Conservation (phyloP, 305 asterid species). For the Fraxinus sp. region DNA sequence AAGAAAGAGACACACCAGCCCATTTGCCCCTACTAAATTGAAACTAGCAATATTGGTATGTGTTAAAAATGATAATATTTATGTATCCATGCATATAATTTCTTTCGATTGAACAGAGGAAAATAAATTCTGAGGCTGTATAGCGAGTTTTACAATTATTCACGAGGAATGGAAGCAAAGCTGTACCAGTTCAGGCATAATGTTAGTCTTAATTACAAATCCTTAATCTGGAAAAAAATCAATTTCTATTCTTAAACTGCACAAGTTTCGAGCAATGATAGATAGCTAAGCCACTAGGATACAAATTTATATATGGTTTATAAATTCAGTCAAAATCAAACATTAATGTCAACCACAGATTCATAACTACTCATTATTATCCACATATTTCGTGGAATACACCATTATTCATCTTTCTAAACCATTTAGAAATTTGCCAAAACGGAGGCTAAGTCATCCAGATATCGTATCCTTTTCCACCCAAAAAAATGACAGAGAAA, state of each 20-base stretch:
- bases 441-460: neutral
- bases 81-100: neutral
- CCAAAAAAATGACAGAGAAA: slow-evolving; percentile 13
- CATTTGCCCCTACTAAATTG: neutral
- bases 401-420: neutral
- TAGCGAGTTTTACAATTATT: neutral
- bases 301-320: neutral
- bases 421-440: neutral
- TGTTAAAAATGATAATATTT: neutral
- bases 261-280: neutral
- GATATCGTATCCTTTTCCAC: neutral
- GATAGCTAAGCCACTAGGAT: neutral
- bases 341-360: neutral
- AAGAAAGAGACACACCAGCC: neutral
- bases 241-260: neutral
- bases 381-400: neutral
- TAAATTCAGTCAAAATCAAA: neutral
- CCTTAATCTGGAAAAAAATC: neutral
- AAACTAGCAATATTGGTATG: neutral
- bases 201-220: neutral
- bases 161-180: neutral
- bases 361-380: neutral
- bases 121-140: neutral
- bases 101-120: neutral
- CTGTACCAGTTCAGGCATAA: neutral